Evolutionary conservation across 2,329 filamentous ascomycete species (phyloP).

Genomic region (Didymellaceae sp.): DNA sequence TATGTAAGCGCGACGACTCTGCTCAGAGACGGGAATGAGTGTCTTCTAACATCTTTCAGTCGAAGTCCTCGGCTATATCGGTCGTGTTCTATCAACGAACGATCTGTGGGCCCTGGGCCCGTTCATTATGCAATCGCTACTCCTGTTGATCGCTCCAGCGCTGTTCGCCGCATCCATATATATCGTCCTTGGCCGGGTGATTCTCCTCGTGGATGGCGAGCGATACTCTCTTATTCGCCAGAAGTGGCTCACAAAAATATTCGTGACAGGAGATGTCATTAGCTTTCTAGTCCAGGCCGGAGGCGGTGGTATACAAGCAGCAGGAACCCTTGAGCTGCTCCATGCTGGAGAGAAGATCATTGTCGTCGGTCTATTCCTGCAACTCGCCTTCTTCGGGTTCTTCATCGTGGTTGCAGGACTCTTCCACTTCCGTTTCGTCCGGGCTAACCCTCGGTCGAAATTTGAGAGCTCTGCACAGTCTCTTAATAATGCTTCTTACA

Average conservation of each 20-base stretch:
- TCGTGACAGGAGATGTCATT: conserved; percentile 56
- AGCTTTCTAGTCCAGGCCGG: conserved; percentile 53
- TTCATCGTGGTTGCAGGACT: conserved; percentile 9
- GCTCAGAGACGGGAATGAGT: background rate
- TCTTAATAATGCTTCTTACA: no score
- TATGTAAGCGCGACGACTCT: conserved; percentile 36
- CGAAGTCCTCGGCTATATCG: conserved; percentile 59
- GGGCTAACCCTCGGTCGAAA: background rate
- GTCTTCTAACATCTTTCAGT: conserved; percentile 24
- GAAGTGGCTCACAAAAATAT: conserved; percentile 53
- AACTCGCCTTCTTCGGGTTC: conserved; percentile 54
- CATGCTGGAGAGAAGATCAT: conserved; percentile 8
- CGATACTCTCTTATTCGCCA: conserved; percentile 47
- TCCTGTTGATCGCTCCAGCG: conserved; percentile 55
- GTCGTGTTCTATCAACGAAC: conserved; percentile 46
- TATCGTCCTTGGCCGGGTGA: conserved; percentile 56
- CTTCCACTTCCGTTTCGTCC: background rate
- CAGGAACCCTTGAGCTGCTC: background rate
- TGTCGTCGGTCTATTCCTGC: conserved; percentile 26
- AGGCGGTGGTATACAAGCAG: conserved; percentile 43
- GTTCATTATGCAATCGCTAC: conserved; percentile 53
- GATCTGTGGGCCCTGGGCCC: conserved; percentile 43
- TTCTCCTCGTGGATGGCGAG: conserved; percentile 49
- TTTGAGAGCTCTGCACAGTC: no score
- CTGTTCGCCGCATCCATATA: conserved; percentile 58